Percentiles rank a stretch among this genome's conserved stretches.
Conservation (phyloP, 768 basidiomycete species). For the Boletus rex-veris region DNA sequence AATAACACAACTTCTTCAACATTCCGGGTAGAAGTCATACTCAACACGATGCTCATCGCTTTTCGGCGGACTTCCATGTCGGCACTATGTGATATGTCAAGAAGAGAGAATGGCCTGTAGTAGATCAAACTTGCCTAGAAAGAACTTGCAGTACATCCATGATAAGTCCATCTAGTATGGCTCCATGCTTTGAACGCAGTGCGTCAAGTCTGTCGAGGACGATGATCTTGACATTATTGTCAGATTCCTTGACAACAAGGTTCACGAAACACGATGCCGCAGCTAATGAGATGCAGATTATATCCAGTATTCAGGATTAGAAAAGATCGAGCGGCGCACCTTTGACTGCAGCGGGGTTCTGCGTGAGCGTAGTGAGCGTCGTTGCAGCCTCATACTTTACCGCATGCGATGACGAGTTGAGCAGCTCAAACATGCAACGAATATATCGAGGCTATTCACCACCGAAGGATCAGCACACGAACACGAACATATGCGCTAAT, state of each 20-base stretch:
- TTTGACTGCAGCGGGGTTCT: constrained; percentile 95
- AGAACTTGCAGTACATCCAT: constrained; percentile 95
- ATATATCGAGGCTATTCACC: constrained; percentile 80
- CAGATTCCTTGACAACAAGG: constrained; percentile 90
- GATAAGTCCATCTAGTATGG: constrained; percentile 84
- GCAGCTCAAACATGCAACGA: constrained; percentile 86
- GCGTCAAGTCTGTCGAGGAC: constrained; percentile 88
- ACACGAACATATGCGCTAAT: background rate
- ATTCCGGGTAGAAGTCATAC: constrained; percentile 90
- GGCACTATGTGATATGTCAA: constrained; percentile 45
- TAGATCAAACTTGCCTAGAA: constrained; percentile 50
- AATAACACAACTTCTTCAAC: constrained; percentile 96
- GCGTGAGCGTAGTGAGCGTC: constrained; percentile 88
- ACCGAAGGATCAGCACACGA: constrained; percentile 5
- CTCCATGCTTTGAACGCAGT: constrained; percentile 81
- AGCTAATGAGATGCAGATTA: constrained; percentile 44
- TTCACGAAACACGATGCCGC: constrained; percentile 86
- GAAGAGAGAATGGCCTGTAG: background rate
- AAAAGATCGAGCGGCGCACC: constrained; percentile 42
- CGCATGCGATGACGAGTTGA: constrained; percentile 85
- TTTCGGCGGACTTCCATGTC: constrained; percentile 97
- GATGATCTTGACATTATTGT: constrained; percentile 98
- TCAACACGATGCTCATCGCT: constrained; percentile 83
- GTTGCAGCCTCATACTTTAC: constrained; percentile 98
- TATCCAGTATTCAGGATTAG: background rate